A percentile compares a stretch with the other conserved stretches of the same genome.
Conservation (phyloP, 768 basidiomycete species). For the Leccinum olivaceopallidum region DNA sequence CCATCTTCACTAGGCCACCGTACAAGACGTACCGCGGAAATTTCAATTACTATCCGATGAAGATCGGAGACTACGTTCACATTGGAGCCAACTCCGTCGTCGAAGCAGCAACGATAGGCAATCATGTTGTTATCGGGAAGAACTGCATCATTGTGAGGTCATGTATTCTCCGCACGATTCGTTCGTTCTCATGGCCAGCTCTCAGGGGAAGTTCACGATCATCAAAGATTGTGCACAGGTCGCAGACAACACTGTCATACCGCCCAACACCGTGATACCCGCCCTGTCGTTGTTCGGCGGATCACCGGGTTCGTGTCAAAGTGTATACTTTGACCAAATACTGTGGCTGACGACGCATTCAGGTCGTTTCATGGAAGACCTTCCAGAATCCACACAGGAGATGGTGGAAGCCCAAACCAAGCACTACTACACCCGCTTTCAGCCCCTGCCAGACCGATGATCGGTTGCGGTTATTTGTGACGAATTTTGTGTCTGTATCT, state of each 20-base stretch:
- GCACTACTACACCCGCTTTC: constrained; percentile 82
- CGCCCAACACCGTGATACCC: constrained; percentile 91
- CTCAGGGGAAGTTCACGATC: constrained; percentile 91
- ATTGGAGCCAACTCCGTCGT: constrained; percentile 88
- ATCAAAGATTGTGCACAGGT: constrained; percentile 95
- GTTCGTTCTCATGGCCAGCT: constrained; percentile 1
- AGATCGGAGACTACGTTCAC: constrained; percentile 93
- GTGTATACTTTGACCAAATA: background rate
- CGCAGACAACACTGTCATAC: constrained; percentile 85
- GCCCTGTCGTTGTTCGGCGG: constrained; percentile 84
- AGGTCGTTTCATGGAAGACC: constrained; percentile 82
- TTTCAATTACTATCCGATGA: constrained; percentile 98
- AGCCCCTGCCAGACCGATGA: constrained; percentile 48
- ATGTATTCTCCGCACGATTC: constrained; percentile 2
- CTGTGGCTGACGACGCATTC: constrained; percentile 5
- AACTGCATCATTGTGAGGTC: constrained; percentile 86
- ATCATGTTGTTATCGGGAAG: constrained; percentile 92
- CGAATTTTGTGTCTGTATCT: background rate
- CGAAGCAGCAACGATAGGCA: constrained; percentile 94
- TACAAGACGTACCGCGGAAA: constrained; percentile 89
- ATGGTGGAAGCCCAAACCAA: constrained; percentile 85
- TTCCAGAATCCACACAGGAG: constrained; percentile 95
- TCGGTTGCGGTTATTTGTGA: background rate
- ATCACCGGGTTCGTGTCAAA: constrained; percentile 69
- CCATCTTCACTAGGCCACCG: constrained; percentile 55